Evolutionary conservation across 2,329 filamentous ascomycete genomes (phyloP).

Genomic region (Zymoseptoria ardabiliae): DNA sequence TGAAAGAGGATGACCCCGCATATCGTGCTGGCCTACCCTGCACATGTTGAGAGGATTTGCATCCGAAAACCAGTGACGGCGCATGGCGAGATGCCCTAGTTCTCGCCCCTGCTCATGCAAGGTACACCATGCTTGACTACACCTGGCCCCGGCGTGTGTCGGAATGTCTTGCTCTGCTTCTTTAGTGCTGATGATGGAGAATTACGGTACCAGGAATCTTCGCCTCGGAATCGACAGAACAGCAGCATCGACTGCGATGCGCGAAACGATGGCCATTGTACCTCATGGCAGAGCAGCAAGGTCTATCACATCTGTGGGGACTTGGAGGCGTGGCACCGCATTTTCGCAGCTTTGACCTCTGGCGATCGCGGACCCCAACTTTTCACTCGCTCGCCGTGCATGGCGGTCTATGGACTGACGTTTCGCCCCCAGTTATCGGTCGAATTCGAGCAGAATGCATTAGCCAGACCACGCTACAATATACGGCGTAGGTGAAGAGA

Average conservation of each 20-base stretch:
- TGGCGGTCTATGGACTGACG: neutral
- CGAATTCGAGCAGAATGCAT: neutral
- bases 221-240: neutral
- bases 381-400: neutral
- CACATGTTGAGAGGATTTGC: neutral
- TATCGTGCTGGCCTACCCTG: neutral
- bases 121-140: neutral
- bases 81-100: neutral
- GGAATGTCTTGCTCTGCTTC: neutral
- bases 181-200: neutral
- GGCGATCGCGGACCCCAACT: neutral
- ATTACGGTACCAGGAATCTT: neutral
- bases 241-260: neutral
- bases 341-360: neutral
- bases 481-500: neutral
- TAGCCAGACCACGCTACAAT: neutral
- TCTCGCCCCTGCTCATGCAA: neutral
- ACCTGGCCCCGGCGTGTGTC: neutral
- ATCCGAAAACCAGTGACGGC: neutral
- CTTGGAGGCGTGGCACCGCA: neutral
- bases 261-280: neutral
- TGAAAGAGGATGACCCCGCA: neutral
- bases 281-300: too few species aligned
- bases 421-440: neutral
- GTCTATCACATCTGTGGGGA: neutral